Conservation (phyloP, 2,329 filamentous ascomycete species). For the Exophiala lecanii-corni region DNA sequence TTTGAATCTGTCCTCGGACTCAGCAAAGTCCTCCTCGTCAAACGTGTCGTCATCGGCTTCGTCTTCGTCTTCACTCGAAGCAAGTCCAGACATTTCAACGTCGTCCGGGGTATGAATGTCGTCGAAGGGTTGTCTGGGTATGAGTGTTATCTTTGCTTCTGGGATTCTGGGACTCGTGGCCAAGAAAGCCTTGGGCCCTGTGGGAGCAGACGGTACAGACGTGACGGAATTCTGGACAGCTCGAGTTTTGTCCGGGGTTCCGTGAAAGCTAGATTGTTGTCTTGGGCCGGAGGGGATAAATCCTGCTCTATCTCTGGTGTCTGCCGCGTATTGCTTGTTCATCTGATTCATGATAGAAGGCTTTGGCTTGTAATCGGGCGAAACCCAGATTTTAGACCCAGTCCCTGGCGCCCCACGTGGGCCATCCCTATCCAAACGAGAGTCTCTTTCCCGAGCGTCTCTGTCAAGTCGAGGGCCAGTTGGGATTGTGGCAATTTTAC, state of each 20-base stretch:
- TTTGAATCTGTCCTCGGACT: conserved; percentile 42
- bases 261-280: conserved; percentile 12
- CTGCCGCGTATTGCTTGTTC: conserved; percentile 19
- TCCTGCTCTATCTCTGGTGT: conserved; percentile 12
- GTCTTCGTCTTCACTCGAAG: conserved; percentile 41
- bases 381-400: conserved; percentile 18
- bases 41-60: conserved; percentile 38
- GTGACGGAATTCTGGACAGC: conserved; percentile 2
- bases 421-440: background rate
- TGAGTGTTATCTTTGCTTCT: conserved; percentile 14
- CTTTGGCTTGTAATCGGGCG: conserved; percentile 23
- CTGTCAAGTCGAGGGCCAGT: conserved; percentile 24
- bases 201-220: conserved; percentile 11
- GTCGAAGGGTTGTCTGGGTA: conserved; percentile 7
- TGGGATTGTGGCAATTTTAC: conserved; percentile 14
- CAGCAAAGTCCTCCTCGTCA: conserved; percentile 44
- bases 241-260: conserved; percentile 13
- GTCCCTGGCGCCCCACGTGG: conserved; percentile 12
- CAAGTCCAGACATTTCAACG: conserved; percentile 25
- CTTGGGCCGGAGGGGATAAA: conserved; percentile 18
- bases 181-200: conserved; percentile 14
- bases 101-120: conserved; percentile 13
- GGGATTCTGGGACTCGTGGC: conserved; percentile 16
- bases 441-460: conserved; percentile 7
- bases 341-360: conserved; percentile 23